Percentiles rank a stretch among this genome's conserved stretches.
phyloP scores from a whole-genome alignment of 129 eudicot genomes.

The Saussurea involucrata region DNA sequence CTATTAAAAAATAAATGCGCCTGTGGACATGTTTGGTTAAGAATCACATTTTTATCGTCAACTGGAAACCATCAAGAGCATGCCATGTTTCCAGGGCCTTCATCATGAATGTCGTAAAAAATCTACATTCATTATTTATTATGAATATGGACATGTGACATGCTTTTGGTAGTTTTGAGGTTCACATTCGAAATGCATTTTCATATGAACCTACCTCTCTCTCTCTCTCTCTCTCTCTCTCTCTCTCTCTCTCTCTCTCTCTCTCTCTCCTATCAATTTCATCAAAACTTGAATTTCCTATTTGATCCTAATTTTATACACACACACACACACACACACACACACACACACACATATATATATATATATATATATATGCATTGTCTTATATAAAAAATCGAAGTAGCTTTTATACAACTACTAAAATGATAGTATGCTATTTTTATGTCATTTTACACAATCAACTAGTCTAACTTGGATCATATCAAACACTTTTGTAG shows the following conservation, averaged over 20 bases:
- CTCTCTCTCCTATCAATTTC: too few species aligned
- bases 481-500: too few species aligned
- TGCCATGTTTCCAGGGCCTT: too few species aligned
- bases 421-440: not conserved
- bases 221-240: too few species aligned
- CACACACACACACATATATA: too few species aligned
- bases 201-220: not conserved
- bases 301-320: too few species aligned
- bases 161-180: not conserved
- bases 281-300: too few species aligned
- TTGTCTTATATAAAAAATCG: not conserved
- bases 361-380: too few species aligned
- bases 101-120: not conserved
- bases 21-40: not conserved
- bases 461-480: too few species aligned
- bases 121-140: not conserved
- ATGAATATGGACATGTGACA: not conserved
- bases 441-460: not conserved
- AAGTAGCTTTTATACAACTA: not conserved
- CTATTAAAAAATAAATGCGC: too few species aligned
- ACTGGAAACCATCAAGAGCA: not conserved
- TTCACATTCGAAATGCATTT: not conserved
- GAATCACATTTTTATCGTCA: not conserved
- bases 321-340: too few species aligned
- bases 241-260: not conserved